phyloP scores from a whole-genome alignment of 176 grass and related monocot species.

The Carex cristatella region DNA sequence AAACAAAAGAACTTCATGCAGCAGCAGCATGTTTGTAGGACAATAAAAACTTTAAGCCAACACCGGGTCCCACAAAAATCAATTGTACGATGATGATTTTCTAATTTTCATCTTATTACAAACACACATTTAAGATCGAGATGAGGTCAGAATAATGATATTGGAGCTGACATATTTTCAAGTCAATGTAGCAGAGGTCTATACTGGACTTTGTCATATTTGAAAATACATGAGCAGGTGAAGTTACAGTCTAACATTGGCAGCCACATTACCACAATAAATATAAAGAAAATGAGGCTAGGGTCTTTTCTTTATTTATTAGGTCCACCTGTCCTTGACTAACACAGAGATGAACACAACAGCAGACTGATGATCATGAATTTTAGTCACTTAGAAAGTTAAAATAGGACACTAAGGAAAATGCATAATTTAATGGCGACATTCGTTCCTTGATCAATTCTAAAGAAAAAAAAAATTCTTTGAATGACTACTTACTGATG shows the following conservation, averaged over 20 bases:
- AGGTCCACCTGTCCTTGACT: not conserved
- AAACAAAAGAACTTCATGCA: not conserved
- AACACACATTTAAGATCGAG: not conserved
- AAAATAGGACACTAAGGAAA: not conserved
- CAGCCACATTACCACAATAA: not conserved
- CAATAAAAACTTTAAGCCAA: not conserved
- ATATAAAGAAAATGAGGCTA: not conserved
- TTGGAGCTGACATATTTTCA: not conserved
- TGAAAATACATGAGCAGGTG: not conserved
- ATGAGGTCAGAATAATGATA: not conserved
- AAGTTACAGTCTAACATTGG: not conserved
- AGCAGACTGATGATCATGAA: not conserved
- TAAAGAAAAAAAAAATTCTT: not conserved
- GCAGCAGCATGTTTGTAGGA: not conserved
- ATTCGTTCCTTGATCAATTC: not conserved
- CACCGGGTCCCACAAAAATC: not conserved
- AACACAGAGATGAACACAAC: not conserved
- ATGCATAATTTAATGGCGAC: not conserved
- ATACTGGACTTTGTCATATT: not conserved
- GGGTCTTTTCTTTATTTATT: not conserved
- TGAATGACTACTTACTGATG: slow-evolving; percentile 59
- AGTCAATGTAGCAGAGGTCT: not conserved
- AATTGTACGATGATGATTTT: not conserved
- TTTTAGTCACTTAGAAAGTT: not conserved
- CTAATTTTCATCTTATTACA: not conserved